These are phyloP conservation scores for Echria macrotheca DNA, from an alignment of 495 filamentous ascomycete species.

Conservation along the genomic window DNA sequence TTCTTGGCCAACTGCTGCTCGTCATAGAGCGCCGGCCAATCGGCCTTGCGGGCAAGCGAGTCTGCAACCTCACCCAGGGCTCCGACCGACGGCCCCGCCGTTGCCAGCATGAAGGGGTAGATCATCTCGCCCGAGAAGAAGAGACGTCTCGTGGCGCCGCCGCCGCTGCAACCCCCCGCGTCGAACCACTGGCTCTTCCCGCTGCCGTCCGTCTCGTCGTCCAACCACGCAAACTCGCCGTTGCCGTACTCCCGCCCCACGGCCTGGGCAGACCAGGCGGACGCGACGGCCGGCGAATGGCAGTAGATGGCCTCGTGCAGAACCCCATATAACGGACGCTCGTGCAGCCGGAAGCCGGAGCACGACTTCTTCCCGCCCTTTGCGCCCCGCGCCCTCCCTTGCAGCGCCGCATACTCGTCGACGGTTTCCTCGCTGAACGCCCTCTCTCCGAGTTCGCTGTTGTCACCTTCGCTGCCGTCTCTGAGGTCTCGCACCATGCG, in stretches of 20 bases:
- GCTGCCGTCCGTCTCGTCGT: not conserved
- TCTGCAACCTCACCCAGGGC: constrained; percentile 58
- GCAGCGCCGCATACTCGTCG: constrained; percentile 38
- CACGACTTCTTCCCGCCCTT: not conserved
- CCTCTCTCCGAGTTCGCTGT: too few relatives aligned
- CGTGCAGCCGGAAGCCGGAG: constrained; percentile 14
- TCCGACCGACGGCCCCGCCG: constrained; percentile 44
- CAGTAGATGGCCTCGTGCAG: constrained; percentile 28
- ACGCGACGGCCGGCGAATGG: not conserved
- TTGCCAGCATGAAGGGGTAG: constrained; percentile 48
- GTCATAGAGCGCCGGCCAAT: constrained; percentile 74
- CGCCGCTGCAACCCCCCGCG: not conserved
- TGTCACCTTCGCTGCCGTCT: constrained; percentile 61
- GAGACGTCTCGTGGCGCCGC: constrained; percentile 52
- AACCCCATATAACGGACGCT: constrained; percentile 22
- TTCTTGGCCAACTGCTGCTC: constrained; percentile 61
- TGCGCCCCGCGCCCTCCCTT: too few relatives aligned
- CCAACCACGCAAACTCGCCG: constrained; percentile 38
- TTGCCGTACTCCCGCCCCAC: constrained; percentile 22
- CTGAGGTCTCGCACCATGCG: constrained; percentile 27
- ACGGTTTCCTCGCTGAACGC: constrained; percentile 59
- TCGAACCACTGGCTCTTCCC: too few relatives aligned
- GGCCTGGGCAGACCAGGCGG: constrained; percentile 40
- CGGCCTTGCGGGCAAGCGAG: constrained; percentile 53
- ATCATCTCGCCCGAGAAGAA: constrained; percentile 91